These are phyloP conservation scores for Arctium lappa DNA, from an alignment of 129 eudicot genomes.

Conservation along the genomic window DNA sequence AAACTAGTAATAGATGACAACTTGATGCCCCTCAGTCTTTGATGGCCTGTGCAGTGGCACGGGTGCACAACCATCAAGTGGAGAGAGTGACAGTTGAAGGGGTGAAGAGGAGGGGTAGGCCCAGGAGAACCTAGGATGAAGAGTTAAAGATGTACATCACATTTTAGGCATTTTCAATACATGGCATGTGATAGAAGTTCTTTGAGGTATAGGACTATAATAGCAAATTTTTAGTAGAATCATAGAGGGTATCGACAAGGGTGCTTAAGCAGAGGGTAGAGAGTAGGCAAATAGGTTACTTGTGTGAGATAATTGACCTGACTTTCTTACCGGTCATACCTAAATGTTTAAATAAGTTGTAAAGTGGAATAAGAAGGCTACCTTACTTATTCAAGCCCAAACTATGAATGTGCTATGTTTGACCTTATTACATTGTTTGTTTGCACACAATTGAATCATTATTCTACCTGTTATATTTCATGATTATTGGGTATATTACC, in stretches of 20 bases:
- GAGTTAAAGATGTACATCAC: neutral
- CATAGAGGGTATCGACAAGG: neutral
- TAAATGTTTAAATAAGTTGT: neutral
- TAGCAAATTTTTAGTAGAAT: neutral
- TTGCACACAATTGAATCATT: neutral
- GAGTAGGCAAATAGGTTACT: neutral
- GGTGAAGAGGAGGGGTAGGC: neutral
- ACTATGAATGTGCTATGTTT: neutral
- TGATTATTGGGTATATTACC: neutral
- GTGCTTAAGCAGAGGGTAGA: neutral
- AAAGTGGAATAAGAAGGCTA: no score
- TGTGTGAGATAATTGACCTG: neutral
- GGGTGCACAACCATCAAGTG: neutral
- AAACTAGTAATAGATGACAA: no score
- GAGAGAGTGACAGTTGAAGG: neutral
- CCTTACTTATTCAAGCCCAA: no score
- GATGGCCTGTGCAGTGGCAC: no score
- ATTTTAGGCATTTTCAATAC: neutral
- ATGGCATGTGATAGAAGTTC: neutral
- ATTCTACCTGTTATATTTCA: neutral
- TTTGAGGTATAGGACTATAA: neutral
- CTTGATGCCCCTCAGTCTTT: no score
- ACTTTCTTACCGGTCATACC: neutral
- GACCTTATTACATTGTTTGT: neutral
- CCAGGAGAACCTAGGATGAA: neutral